Conservation (phyloP, 441 rosid genomes). For the Eruca vesicaria region DNA sequence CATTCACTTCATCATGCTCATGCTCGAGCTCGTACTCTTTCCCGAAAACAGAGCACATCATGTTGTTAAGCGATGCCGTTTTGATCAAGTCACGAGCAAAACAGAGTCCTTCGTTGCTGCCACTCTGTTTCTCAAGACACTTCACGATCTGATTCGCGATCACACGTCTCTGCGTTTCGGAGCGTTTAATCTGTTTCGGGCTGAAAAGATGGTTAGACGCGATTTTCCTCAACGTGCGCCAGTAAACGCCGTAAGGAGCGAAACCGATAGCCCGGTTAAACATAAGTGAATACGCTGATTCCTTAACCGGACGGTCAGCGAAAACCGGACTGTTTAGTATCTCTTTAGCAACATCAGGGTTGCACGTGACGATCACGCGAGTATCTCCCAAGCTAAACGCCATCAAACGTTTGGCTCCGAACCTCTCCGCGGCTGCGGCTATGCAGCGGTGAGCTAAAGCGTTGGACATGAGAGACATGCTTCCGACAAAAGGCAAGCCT, state of each 20-base stretch:
- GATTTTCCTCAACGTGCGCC: constrained; percentile 73
- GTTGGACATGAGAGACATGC: constrained; percentile 69
- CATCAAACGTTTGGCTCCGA: constrained; percentile 67
- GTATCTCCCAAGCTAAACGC: constrained; percentile 83
- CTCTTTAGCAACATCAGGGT: constrained; percentile 81
- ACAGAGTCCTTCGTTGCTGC: constrained; percentile 22
- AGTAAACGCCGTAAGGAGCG: constrained; percentile 73
- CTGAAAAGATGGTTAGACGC: constrained; percentile 69
- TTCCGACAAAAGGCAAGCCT: constrained; percentile 72
- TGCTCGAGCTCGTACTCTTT: constrained; percentile 48
- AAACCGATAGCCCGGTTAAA: constrained; percentile 87
- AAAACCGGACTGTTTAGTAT: constrained; percentile 68
- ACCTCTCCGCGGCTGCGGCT: constrained; percentile 50
- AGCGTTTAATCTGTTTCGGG: constrained; percentile 64
- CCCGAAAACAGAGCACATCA: constrained; percentile 90
- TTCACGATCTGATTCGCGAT: constrained; percentile 56
- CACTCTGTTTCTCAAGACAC: constrained; percentile 23
- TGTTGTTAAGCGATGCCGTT: constrained; percentile 79
- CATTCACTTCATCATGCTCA: constrained; percentile 42
- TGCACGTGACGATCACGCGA: constrained; percentile 70
- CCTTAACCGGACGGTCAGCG: constrained; percentile 82
- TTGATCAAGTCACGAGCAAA: constrained; percentile 55
- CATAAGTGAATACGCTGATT: constrained; percentile 86
- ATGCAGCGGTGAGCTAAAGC: constrained; percentile 66
- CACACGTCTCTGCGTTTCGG: constrained; percentile 47